Percentiles rank a stretch among this genome's conserved stretches.
These are phyloP conservation scores for Saccharomyces hybrid DNA, from an alignment of 1,139 yeast species.

Conservation along the genomic window DNA sequence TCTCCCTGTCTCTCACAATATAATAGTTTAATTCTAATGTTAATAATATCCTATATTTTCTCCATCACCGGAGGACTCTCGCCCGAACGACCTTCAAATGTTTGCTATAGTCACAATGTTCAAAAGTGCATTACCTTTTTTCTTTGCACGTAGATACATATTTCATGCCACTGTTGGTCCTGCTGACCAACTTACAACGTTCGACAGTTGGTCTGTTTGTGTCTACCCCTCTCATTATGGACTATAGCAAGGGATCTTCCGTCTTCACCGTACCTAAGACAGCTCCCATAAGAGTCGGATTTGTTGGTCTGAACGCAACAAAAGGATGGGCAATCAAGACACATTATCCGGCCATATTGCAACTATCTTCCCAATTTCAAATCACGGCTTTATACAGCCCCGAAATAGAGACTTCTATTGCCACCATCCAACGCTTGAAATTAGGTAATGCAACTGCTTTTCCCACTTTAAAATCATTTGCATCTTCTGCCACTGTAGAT, in stretches of 20 bases:
- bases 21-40: neutral
- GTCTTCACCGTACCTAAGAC: conserved; percentile 25
- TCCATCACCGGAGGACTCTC: neutral
- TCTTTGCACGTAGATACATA: neutral
- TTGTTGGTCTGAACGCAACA: conserved; percentile 18
- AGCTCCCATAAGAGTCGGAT: conserved; percentile 23
- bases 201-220: neutral
- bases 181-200: neutral
- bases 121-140: neutral
- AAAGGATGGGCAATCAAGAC: conserved; percentile 29
- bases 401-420: conserved; percentile 13
- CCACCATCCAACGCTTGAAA: conserved; percentile 21
- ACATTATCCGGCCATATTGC: conserved; percentile 24
- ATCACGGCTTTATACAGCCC: conserved; percentile 22
- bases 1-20: neutral
- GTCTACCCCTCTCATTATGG: conserved; percentile 5
- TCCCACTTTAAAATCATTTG: conserved; percentile 20
- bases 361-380: conserved; percentile 24
- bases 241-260: conserved; percentile 12
- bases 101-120: neutral
- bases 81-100: neutral
- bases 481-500: conserved; percentile 17
- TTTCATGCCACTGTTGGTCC: neutral
- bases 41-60: neutral
- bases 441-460: conserved; percentile 22